Percentiles rank a stretch among this genome's conserved stretches.
These are phyloP conservation scores for Cladosporium sp. DNA, from an alignment of 2,329 filamentous ascomycete species.

Conservation along the genomic window DNA sequence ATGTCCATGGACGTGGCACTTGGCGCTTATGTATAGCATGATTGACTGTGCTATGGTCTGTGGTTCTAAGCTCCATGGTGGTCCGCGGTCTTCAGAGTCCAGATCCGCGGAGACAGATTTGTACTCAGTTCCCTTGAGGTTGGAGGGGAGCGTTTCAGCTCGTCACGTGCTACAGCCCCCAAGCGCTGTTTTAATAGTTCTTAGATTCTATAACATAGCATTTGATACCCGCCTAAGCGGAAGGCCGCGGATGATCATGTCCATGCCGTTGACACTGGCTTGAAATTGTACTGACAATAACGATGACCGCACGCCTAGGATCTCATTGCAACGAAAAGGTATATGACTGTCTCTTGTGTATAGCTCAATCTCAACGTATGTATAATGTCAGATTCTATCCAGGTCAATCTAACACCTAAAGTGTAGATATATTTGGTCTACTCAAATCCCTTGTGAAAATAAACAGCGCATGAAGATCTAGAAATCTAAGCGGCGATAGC, in stretches of 20 bases:
- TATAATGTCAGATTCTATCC: not conserved
- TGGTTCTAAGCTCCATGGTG: not conserved
- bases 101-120: not conserved
- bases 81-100: not conserved
- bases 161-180: not conserved
- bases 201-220: too few species aligned
- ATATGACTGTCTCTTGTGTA: not conserved
- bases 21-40: not conserved
- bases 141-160: not conserved
- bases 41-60: not conserved
- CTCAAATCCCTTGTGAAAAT: not conserved
- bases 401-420: not conserved
- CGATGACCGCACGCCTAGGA: not conserved
- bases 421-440: not conserved
- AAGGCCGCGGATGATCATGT: too few species aligned
- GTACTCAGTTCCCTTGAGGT: not conserved
- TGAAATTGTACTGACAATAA: too few species aligned
- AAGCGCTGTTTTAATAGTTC: too few species aligned
- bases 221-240: too few species aligned
- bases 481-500: not conserved
- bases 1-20: not conserved
- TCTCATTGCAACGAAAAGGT: not conserved
- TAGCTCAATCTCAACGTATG: not conserved
- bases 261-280: too few species aligned
- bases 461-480: not conserved